Evolutionary conservation across 352 stramenopile species (phyloP), one percentile per base, ranked within the genome.

Genomic region (Elongisporangium anandrum): DNA sequence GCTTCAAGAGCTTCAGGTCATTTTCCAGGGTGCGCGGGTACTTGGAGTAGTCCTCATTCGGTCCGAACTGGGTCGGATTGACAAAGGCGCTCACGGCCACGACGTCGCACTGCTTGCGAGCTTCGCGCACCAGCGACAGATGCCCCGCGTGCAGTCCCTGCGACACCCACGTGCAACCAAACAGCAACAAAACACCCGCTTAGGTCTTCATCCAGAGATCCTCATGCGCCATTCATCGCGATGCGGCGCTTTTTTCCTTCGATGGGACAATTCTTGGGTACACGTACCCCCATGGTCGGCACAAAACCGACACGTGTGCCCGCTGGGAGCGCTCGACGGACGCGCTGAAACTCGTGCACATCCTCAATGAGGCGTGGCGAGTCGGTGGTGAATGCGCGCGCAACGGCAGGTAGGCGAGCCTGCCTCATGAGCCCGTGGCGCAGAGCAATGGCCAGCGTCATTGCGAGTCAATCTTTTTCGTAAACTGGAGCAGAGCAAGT

Each of bases 1-100:
- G 61, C 50, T 66, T 51, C 52, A 99, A 61, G 23, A 97, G 61
- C 34, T 88, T 76, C 20, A 98, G 61, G 73, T 99, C 98, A 59
- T 81, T 68, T 64, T 99, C 94, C 16, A 99, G 87, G 41, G 97
- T 96, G 57, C 96, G 85, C 15, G 98, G 98, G 82, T 99, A 99
- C 68, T 96, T 97, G 72, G 97, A 95, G 62, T 98, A 97, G 77
- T 99, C 98, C 73, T 99, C 98, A 52, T 95, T 92, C 13, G 95
- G 91, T 13, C 89, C 96, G 79, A 99, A 99, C 74, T 99, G 97
- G 34, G 95, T 96, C 41, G 97, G 97, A 73, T 99, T 99, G 15
- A 99, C 98, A 72, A 99, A 99, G 45, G 99, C 93, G 41, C 92
- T 99, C 20, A 85, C 89, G 9, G 98, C 82, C 2, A 98, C 90